These are phyloP conservation scores for Cytidiella melzeri DNA, from an alignment of 768 basidiomycete genomes.

Conservation along the genomic window DNA sequence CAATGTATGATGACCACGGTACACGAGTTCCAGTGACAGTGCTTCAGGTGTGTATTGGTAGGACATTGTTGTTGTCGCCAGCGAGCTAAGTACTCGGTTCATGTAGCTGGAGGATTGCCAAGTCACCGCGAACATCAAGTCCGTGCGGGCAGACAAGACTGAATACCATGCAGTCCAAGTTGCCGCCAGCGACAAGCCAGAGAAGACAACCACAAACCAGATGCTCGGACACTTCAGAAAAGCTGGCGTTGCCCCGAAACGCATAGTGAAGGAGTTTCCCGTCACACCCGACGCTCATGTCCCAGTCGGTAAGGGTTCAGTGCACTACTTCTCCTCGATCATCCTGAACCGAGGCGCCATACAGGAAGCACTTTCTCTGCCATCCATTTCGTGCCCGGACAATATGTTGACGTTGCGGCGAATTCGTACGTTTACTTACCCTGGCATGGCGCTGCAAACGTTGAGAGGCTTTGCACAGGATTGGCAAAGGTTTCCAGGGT, in stretches of 20 bases:
- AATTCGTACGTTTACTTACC: constrained; percentile 62
- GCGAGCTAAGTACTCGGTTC: not conserved
- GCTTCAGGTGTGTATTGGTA: constrained; percentile 60
- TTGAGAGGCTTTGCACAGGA: constrained; percentile 39
- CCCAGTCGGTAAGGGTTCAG: constrained; percentile 65
- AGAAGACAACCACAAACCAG: constrained; percentile 66
- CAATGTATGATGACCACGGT: constrained; percentile 88
- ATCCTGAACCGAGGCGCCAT: not conserved
- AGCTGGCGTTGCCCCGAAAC: constrained; percentile 78
- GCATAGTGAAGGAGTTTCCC: constrained; percentile 80
- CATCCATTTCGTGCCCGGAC: constrained; percentile 94
- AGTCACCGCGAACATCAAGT: constrained; percentile 74
- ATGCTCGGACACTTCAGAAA: constrained; percentile 89
- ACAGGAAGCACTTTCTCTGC: constrained; percentile 86
- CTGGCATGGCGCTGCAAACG: too few species aligned
- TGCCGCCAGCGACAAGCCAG: constrained; percentile 70
- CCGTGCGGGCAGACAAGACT: constrained; percentile 56
- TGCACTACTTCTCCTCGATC: not conserved
- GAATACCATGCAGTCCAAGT: constrained; percentile 93
- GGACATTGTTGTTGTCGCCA: not conserved
- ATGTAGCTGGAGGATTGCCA: constrained; percentile 80
- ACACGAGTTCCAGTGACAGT: constrained; percentile 87
- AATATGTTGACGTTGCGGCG: constrained; percentile 87
- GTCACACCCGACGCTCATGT: constrained; percentile 87
- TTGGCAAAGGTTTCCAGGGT: constrained; percentile 96